Conservation (phyloP, 306 rosid genomes). For the Casuarina glauca region DNA sequence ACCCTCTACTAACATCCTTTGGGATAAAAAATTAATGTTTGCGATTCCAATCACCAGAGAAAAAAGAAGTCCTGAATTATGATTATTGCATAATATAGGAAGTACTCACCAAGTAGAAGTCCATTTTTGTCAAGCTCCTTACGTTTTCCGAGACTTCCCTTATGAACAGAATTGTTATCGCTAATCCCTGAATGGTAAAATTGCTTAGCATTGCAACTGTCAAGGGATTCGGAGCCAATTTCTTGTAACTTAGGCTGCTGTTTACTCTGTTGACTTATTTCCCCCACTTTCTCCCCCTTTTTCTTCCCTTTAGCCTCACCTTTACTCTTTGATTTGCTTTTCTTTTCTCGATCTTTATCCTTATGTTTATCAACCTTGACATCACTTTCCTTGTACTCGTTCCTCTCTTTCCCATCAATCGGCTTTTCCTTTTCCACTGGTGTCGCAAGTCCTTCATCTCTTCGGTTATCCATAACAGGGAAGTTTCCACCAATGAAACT, state of each 20-base stretch:
- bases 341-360: constrained; percentile 8
- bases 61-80: neutral
- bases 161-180: neutral
- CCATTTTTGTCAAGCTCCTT: constrained; percentile 21
- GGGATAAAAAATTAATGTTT: neutral
- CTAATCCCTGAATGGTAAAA: neutral
- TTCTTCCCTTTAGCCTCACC: neutral
- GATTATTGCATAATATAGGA: neutral
- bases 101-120: constrained; percentile 18
- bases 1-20: neutral
- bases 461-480: neutral
- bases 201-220: neutral
- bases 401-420: constrained; percentile 15
- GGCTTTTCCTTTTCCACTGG: constrained; percentile 10
- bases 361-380: constrained; percentile 9
- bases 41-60: neutral
- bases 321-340: constrained; percentile 9
- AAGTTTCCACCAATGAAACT: neutral
- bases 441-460: constrained; percentile 2
- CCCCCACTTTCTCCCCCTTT: constrained; percentile 4
- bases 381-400: neutral
- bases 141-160: constrained; percentile 15
- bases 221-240: neutral
- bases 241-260: constrained; percentile 8
- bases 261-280: neutral